phyloP scores from a whole-genome alignment of 1,139 yeast species.

The Debaryomyces singareniensis region DNA sequence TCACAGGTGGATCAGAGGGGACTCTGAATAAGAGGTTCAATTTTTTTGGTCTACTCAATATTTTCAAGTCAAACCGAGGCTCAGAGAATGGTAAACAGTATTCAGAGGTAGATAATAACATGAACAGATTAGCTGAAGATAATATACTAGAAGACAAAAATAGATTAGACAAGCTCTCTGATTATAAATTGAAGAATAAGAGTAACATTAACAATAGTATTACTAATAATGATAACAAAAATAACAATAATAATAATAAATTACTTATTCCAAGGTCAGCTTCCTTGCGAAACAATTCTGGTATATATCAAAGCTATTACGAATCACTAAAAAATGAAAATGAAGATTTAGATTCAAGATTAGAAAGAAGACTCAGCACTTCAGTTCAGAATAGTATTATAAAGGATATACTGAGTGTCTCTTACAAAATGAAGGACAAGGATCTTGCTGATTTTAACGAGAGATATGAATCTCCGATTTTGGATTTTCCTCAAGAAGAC shows the following conservation, averaged over 20 bases:
- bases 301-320: constrained; percentile 22
- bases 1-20: not conserved
- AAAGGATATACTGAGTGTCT: not conserved
- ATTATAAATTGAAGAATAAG: not conserved
- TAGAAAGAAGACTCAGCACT: constrained; percentile 25
- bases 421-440: not conserved
- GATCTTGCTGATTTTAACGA: not conserved
- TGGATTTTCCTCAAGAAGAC: not conserved
- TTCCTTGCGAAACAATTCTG: constrained; percentile 12
- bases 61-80: constrained; percentile 1
- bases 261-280: constrained; percentile 24
- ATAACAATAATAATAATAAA: constrained; percentile 1
- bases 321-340: constrained; percentile 17
- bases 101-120: not conserved
- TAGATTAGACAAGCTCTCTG: not conserved
- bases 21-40: not conserved
- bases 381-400: not conserved
- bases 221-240: not conserved
- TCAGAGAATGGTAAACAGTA: constrained; percentile 1
- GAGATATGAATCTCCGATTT: not conserved
- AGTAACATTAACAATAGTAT: not conserved
- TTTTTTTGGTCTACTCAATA: constrained; percentile 1
- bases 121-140: too few species aligned
- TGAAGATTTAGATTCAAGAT: constrained; percentile 20
- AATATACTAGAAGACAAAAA: not conserved